These are phyloP conservation scores for Nicotiana attenuata DNA, from an alignment of 257 asterid genomes.

Conservation along the genomic window DNA sequence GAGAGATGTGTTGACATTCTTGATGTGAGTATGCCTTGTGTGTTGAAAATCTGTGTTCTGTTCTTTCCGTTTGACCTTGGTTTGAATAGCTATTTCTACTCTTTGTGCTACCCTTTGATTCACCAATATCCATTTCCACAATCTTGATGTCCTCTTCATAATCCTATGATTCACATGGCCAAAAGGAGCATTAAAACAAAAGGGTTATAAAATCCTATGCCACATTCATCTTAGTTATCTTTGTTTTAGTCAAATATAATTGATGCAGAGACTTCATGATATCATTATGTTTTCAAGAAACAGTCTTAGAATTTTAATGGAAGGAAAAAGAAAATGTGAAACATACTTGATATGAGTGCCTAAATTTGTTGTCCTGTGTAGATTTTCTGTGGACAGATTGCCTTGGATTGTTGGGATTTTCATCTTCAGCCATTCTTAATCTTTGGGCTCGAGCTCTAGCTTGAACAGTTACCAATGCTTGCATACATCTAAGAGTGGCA, in stretches of 20 bases:
- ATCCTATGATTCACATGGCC: conserved; percentile 35
- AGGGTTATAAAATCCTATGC: not conserved
- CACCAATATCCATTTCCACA: conserved; percentile 89
- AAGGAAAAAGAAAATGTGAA: not conserved
- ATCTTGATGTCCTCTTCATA: conserved; percentile 84
- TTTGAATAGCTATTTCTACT: conserved; percentile 70
- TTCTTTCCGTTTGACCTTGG: conserved; percentile 36
- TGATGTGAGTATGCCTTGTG: conserved; percentile 32
- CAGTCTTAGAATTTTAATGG: not conserved
- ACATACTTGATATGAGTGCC: conserved; percentile 50
- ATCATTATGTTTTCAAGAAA: not conserved
- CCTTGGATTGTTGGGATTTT: conserved; percentile 33
- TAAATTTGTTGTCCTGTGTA: conserved; percentile 39
- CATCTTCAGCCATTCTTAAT: conserved; percentile 49
- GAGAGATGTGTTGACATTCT: conserved; percentile 49
- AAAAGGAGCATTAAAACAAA: not conserved
- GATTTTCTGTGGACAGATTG: conserved; percentile 63
- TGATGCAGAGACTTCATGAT: not conserved
- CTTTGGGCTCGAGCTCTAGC: conserved; percentile 81
- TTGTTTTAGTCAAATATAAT: not conserved
- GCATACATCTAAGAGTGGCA: conserved; percentile 88
- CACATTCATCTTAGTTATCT: not conserved
- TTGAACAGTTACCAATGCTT: conserved; percentile 74
- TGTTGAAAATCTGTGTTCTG: conserved; percentile 32
- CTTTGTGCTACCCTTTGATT: conserved; percentile 44